Conservation (phyloP, 176 grass and related monocot genomes). For the Rhynchospora breviuscula region DNA sequence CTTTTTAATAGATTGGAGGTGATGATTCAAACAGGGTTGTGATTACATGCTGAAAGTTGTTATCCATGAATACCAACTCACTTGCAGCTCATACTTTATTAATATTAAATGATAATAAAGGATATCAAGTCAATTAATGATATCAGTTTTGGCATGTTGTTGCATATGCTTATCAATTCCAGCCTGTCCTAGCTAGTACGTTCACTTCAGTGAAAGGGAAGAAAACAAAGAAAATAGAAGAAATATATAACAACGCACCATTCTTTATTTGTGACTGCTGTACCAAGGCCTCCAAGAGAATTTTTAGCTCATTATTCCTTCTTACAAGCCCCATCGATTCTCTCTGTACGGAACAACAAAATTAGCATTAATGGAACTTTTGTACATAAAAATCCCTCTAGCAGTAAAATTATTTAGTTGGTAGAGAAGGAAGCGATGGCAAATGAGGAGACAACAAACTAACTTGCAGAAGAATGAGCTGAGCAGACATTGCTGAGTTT, state of each 20-base stretch:
- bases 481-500: slow-evolving; percentile 74
- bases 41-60: not conserved
- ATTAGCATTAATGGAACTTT: not conserved
- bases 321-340: slow-evolving; percentile 69
- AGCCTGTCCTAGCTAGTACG: not conserved
- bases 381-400: not conserved
- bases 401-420: not conserved
- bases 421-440: not conserved
- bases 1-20: not conserved
- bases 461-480: slow-evolving; percentile 74
- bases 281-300: slow-evolving; percentile 84
- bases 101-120: not conserved
- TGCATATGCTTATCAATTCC: not conserved
- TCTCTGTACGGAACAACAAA: slow-evolving; percentile 42
- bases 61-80: not conserved
- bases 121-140: not conserved
- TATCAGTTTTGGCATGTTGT: not conserved
- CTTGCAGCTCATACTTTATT: not conserved
- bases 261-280: slow-evolving; percentile 77
- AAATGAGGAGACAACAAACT: not conserved
- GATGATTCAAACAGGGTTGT: not conserved
- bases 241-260: slow-evolving; percentile 23
- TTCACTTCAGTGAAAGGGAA: not conserved
- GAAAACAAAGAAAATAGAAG: not conserved
- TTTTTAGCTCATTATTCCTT: slow-evolving; percentile 74